These are phyloP conservation scores for Scedosporium minutisporum DNA, from an alignment of 2,329 filamentous ascomycete genomes.

Conservation along the genomic window DNA sequence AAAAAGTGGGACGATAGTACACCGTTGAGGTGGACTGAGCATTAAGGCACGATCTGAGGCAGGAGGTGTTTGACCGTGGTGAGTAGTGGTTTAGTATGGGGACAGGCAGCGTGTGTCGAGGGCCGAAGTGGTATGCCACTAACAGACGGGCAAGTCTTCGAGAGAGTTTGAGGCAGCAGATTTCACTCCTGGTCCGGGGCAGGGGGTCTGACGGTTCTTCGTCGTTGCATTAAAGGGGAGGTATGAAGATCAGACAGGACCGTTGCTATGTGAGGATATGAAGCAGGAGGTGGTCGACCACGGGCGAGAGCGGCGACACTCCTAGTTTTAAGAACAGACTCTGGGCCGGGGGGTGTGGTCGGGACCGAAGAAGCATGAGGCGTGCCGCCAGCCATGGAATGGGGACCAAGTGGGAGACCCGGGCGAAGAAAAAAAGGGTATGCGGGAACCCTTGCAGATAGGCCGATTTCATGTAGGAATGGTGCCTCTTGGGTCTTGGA, in stretches of 20 bases:
- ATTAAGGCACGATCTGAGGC: slow-evolving; percentile 3
- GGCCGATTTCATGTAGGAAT: too few relatives aligned
- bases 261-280: neutral
- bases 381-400: too few relatives aligned
- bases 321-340: slow-evolving; percentile 6
- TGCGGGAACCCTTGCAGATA: too few relatives aligned
- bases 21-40: neutral
- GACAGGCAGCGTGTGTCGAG: neutral
- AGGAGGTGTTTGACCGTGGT: slow-evolving; percentile 3
- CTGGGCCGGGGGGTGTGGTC: neutral
- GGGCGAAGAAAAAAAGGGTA: too few relatives aligned
- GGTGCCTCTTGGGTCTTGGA: too few relatives aligned
- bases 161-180: neutral
- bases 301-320: slow-evolving; percentile 5
- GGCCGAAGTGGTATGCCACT: neutral
- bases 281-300: slow-evolving; percentile 6
- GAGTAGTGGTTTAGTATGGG: neutral
- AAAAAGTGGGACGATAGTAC: neutral
- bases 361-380: neutral
- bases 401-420: too few relatives aligned
- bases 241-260: slow-evolving; percentile 5
- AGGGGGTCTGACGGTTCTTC: neutral
- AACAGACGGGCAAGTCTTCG: neutral
- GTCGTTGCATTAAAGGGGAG: slow-evolving; percentile 5
- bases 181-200: neutral